Evolutionary conservation across 2,329 filamentous ascomycete genomes (phyloP), one percentile per base, ranked within the genome.

Genomic region (Pseudovirgaria hyperparasitica): DNA sequence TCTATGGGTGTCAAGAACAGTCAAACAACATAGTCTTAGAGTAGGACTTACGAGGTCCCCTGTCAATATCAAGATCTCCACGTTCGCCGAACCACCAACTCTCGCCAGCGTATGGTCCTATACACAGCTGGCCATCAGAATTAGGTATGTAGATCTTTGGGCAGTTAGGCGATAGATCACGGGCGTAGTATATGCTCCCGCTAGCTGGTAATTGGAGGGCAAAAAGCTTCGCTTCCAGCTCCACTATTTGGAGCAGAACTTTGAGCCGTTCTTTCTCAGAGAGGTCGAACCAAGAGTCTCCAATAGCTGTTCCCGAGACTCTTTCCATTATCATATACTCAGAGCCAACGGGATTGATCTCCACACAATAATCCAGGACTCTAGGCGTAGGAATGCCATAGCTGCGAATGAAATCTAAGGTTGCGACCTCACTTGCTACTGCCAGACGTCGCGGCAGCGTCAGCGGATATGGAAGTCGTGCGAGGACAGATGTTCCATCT

Each of bases 361-460:
- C 27, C 5, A 33, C 17, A 2, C 35, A 34, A 25, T 43, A 51
- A 10, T 22, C 40, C 6, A 47, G 23, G 13, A 50, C 23, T 18
- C 32, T 36, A 10, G 45, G 48, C 19, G 36, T 33, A 11, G 46
- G 40, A 9, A 52, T 34, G 2, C 36, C 42, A 26, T 41, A 34
- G 4, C 25, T 22, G 7, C 43, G 50, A n/a, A 50, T 29, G 34
- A 48, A 44, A 13, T 40, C 41, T 31, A 52, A 31, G 2, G 48
- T 54, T 18, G 54, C 51, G n/a, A 54, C 51, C 33, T 57, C 48
- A 34, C 51, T 55, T n/a, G 48, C 50, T 9, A 48, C 44, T 13
- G 43, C 45, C 16, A 43, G 31, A n/a, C 30, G 34, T 26, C 41
- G 29, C 11, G 46, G 35, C 9, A 42, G 33, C 15, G 50, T 48